Base-by-base conservation (phyloP, 2,329 filamentous ascomycete species). In the Neofusicoccum ribis region DNA sequence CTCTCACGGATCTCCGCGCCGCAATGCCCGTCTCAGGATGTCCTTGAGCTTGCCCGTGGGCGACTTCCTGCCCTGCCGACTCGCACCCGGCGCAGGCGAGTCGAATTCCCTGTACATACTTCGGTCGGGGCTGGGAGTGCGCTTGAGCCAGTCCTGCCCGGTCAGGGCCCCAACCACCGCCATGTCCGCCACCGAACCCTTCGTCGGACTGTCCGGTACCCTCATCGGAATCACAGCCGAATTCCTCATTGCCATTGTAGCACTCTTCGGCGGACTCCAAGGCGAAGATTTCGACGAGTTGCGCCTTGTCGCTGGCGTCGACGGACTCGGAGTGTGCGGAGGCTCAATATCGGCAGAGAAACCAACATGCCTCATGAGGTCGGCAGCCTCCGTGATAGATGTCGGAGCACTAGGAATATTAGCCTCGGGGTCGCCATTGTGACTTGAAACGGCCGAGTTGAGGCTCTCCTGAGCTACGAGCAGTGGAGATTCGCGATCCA, bases 91-190 rank as follows among this genome's bases (percentile, higher is more conserved):
- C 14, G 8, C 31, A 5, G 54, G 52, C 54, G 63, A 54, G 36
- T 65, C 54, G 5, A 52, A 34, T 37, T 52, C 46, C 46, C 54
- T 52, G 52, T 31, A 44, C 7, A 44, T 39, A 8, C 36, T 50
- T 34, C 71, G 70, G 37, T 71, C 69, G 1, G 73, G 74, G 58
- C 74, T 76, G 2, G 73, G 73, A 5, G 72, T 74, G 39, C 67
- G 69, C 36, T 68, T 62, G 15, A 67, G 63, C 73, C 74, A 75
- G 7, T 73, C 70, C 20, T 49, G 31, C 15, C 20, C 41, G 15
- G n/a, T 23, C 44, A 50, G 12, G 3, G 51, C 41, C 36, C 43
- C 51, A n/a, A 54, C 61, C 47, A 36, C 27, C 23, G 61, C 39
- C 39, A 15, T 31, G 6, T 64, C 61, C 39, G 56, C 43, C 56